Evolutionary conservation across 139 green algal species (phyloP), one percentile per base, ranked within the genome.

Genomic region (Edaphochlamys debaryana): DNA sequence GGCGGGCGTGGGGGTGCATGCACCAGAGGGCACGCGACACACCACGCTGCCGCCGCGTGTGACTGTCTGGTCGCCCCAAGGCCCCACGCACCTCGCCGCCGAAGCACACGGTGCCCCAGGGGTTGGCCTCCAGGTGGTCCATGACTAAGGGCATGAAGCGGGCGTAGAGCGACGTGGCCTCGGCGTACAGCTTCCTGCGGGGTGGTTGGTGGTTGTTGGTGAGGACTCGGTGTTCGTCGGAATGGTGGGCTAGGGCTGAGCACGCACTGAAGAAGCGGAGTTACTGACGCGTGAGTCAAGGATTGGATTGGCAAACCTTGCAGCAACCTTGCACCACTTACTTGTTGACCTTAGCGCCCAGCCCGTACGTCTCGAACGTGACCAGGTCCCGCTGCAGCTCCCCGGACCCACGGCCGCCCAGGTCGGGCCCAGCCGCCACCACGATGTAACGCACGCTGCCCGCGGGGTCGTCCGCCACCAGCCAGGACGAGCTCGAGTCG

Each of bases 101-200:
- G 58, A 89, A 84, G 72, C 66, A 73, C n/a, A 89, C 56, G 52
- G 48, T 67, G 17, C 60, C 86, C 0, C n/a, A 1, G 0, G 80
- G 80, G 20, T 56, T 34, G 6, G n/a, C 19, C 74, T 89, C 74
- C 58, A 89, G 41, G 38, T 78, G 72, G 42, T 89, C 80, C 60
- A 89, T 80, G 37, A 89, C 30, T 37, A 89, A 67, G 20, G 86
- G 86, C 74, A 89, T 80, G 79, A 89, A 87, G 22, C 78, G 37
- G 50, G 78, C 72, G 75, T 87, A 89, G 38, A 89, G 68, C 19
- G 80, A 80, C 11, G 67, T 69, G 8, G 86, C 86, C 75, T 89
- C 86, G 2, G n/a, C 60, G 60, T 87, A 85, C 45, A 89, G 67
- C 1, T 34, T 37, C 40, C 67, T 81, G 74, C 2, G n/a, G 22